Conservation (phyloP, 257 asterid genomes). For the Craterostigma plantagineum region DNA sequence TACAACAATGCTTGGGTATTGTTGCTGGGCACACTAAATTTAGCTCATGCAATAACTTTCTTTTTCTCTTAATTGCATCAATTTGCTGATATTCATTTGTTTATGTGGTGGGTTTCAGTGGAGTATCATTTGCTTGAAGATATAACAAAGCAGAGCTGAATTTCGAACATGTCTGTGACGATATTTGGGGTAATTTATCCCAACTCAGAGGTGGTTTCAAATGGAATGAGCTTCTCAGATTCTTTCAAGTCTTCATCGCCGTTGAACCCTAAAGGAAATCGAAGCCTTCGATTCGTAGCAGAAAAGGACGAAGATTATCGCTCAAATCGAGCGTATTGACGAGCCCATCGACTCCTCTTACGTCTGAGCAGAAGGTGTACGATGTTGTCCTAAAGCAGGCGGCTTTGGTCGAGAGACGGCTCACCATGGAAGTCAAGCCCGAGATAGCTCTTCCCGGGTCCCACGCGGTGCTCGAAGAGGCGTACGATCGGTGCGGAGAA, state of each 20-base stretch:
- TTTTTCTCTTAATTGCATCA: too few relatives aligned
- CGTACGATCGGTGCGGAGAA: constrained; percentile 90
- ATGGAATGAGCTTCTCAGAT: constrained; percentile 16
- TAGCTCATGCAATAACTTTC: too few relatives aligned
- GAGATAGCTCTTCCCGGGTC: constrained; percentile 51
- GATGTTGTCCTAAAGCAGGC: constrained; percentile 92
- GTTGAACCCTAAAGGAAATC: constrained; percentile 15
- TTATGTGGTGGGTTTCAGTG: too few relatives aligned
- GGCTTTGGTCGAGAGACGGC: constrained; percentile 49
- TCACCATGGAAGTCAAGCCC: constrained; percentile 40
- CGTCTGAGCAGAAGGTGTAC: constrained; percentile 85
- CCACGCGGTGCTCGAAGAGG: constrained; percentile 53
- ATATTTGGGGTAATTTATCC: constrained; percentile 63
- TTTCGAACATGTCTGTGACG: constrained; percentile 45
- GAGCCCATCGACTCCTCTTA: constrained; percentile 46
- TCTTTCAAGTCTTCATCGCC: too few relatives aligned
- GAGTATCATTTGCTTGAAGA: too few relatives aligned
- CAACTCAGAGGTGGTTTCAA: constrained; percentile 30
- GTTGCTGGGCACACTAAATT: too few relatives aligned
- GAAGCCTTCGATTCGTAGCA: constrained; percentile 19
- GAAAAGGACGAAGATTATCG: constrained; percentile 17
- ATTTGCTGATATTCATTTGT: too few relatives aligned
- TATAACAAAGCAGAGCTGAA: too few relatives aligned
- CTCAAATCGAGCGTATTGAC: constrained; percentile 36
- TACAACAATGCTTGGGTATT: too few relatives aligned